Conservation (phyloP, 371 early-diverging fungal genomes). For the Mucor velutinosus region DNA sequence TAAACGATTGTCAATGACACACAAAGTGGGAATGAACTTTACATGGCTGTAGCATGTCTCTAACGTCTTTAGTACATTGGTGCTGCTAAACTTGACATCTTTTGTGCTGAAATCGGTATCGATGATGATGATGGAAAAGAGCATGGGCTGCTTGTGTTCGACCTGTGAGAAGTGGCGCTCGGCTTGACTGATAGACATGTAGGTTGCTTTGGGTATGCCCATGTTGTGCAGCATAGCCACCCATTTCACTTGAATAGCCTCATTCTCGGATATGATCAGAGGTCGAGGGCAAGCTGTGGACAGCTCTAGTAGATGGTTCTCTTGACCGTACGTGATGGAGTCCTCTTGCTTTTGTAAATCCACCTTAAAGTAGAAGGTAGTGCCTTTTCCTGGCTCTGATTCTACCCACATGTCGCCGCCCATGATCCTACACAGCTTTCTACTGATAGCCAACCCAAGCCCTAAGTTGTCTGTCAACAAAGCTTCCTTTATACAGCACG, state of each 20-base stretch:
- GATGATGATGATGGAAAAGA: conserved; percentile 9
- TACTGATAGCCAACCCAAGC: conserved; percentile 46
- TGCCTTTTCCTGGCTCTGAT: conserved; percentile 46
- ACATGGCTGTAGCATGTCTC: background rate
- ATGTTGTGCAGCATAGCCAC: background rate
- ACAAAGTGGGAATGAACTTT: conserved; percentile 3
- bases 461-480: background rate
- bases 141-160: background rate
- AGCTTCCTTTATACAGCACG: too few relatives aligned
- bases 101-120: conserved; percentile 7
- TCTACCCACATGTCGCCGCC: conserved; percentile 59
- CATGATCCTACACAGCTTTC: conserved; percentile 53
- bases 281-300: conserved; percentile 1
- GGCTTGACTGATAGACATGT: background rate
- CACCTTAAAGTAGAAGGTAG: conserved; percentile 47
- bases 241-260: conserved; percentile 12
- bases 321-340: conserved; percentile 23
- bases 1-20: conserved; percentile 12
- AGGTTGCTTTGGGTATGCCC: background rate
- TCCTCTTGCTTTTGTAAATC: conserved; percentile 24
- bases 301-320: conserved; percentile 15
- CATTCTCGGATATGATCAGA: conserved; percentile 20
- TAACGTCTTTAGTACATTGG: background rate
- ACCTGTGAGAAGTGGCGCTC: background rate
- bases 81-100: background rate